These are phyloP conservation scores for Phaffia australis DNA, from an alignment of 768 basidiomycete species.

Conservation along the genomic window DNA sequence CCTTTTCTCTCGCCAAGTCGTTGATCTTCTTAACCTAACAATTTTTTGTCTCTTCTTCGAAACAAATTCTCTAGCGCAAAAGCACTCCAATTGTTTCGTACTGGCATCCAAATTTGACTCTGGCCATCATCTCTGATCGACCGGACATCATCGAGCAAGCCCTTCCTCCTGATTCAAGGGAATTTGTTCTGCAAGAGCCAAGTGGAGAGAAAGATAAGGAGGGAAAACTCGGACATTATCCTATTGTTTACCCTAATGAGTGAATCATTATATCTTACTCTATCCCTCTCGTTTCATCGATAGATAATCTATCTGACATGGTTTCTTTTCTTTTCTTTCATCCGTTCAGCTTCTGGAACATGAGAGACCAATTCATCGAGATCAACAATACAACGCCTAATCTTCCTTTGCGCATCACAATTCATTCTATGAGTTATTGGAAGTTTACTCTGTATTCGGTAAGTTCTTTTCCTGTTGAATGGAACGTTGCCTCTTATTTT, in stretches of 20 bases:
- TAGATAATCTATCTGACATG: neutral
- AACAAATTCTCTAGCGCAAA: constrained; percentile 34
- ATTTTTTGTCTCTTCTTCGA: neutral
- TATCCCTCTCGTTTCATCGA: constrained; percentile 46
- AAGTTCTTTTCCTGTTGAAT: neutral
- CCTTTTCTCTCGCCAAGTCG: constrained; percentile 17
- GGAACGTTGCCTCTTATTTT: constrained; percentile 45
- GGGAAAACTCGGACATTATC: constrained; percentile 53
- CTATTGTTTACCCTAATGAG: constrained; percentile 83
- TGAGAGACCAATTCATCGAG: constrained; percentile 64
- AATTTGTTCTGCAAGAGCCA: constrained; percentile 59
- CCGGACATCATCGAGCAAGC: constrained; percentile 46
- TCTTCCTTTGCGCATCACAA: constrained; percentile 73
- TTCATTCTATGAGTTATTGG: constrained; percentile 54
- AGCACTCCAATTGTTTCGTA: constrained; percentile 61
- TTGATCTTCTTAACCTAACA: neutral
- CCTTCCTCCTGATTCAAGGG: constrained; percentile 51
- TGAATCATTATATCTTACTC: neutral
- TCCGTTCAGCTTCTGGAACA: constrained; percentile 28
- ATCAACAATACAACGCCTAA: constrained; percentile 71
- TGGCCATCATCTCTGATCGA: constrained; percentile 72
- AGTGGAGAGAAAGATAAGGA: constrained; percentile 32
- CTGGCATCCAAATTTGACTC: constrained; percentile 79
- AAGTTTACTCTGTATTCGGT: neutral
- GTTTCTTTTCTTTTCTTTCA: neutral